A percentile compares a stretch with the other conserved stretches of the same genome.
phyloP scores from a whole-genome alignment of 768 basidiomycete species.

The Exsudoporus frostii region DNA sequence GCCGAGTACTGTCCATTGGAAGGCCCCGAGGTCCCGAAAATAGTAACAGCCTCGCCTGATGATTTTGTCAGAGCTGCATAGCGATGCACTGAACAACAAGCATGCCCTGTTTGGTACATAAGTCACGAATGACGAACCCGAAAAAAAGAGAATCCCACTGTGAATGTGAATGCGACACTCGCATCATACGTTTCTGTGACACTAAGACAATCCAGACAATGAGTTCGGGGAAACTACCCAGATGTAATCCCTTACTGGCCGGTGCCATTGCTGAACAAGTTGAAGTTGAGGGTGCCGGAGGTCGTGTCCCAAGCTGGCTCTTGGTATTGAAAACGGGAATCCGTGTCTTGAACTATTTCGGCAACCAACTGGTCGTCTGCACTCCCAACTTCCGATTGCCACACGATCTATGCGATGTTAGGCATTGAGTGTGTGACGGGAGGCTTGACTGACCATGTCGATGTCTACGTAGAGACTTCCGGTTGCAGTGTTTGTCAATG shows the following conservation, averaged over 20 bases:
- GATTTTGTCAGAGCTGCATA: not conserved
- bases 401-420: slow-evolving; percentile 20
- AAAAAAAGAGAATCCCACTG: slow-evolving; percentile 28
- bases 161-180: slow-evolving; percentile 38
- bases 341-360: slow-evolving; percentile 34
- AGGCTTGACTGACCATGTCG: slow-evolving; percentile 37
- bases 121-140: slow-evolving; percentile 1
- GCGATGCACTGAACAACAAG: not conserved
- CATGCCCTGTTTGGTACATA: slow-evolving; percentile 20
- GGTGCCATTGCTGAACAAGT: slow-evolving; percentile 39
- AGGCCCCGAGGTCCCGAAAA: slow-evolving; percentile 44
- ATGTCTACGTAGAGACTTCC: slow-evolving; percentile 40
- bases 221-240: not conserved
- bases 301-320: slow-evolving; percentile 36
- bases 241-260: slow-evolving; percentile 35
- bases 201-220: slow-evolving; percentile 19
- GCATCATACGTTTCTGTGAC: slow-evolving; percentile 34
- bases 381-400: slow-evolving; percentile 29
- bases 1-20: slow-evolving; percentile 34
- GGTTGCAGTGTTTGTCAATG: slow-evolving; percentile 31
- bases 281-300: slow-evolving; percentile 30
- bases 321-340: slow-evolving; percentile 39
- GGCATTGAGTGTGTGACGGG: not conserved
- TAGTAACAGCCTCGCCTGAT: slow-evolving; percentile 41
- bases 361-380: slow-evolving; percentile 7